Conservation (phyloP, 176 grass and related monocot genomes). For the Phoenix roebelenii region DNA sequence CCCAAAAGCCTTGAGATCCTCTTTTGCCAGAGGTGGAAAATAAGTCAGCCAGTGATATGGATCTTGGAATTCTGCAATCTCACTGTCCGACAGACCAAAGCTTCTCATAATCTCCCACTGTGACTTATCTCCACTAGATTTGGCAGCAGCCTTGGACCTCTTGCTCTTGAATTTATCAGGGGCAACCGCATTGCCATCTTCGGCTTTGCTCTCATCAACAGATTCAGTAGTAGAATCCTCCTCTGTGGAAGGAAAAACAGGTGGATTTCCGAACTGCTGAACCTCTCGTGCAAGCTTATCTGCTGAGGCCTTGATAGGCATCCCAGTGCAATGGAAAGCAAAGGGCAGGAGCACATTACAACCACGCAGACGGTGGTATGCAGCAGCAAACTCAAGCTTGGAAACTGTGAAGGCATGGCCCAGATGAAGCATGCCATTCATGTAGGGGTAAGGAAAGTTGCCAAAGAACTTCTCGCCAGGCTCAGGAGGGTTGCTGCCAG, state of each 20-base stretch:
- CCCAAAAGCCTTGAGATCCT: conserved; percentile 58
- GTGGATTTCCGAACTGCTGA: conserved; percentile 47
- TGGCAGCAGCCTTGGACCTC: conserved; percentile 52
- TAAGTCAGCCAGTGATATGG: conserved; percentile 53
- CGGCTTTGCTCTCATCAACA: conserved; percentile 25
- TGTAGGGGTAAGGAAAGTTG: conserved; percentile 74
- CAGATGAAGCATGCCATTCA: conserved; percentile 66
- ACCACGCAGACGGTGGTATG: conserved; percentile 51
- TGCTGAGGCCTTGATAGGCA: conserved; percentile 75
- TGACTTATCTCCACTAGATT: conserved; percentile 38
- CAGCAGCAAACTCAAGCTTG: conserved; percentile 67
- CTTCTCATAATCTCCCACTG: conserved; percentile 80
- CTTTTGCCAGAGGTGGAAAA: conserved; percentile 48
- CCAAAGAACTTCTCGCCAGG: conserved; percentile 68
- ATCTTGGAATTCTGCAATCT: conserved; percentile 57
- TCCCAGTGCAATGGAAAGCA: conserved; percentile 76
- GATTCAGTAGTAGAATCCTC: conserved; percentile 29
- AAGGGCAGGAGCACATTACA: conserved; percentile 58
- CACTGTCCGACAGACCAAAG: conserved; percentile 40
- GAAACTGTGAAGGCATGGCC: conserved; percentile 67
- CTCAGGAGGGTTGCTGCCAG: conserved; percentile 21
- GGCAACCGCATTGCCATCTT: conserved; percentile 13
- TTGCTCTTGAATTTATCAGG: conserved; percentile 74
- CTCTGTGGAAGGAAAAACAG: conserved; percentile 35
- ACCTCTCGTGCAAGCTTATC: conserved; percentile 62